A percentile compares a stretch with the other conserved stretches of the same genome.
Conservation (phyloP, 306 rosid species). For the Hippophae gyantsensis region DNA sequence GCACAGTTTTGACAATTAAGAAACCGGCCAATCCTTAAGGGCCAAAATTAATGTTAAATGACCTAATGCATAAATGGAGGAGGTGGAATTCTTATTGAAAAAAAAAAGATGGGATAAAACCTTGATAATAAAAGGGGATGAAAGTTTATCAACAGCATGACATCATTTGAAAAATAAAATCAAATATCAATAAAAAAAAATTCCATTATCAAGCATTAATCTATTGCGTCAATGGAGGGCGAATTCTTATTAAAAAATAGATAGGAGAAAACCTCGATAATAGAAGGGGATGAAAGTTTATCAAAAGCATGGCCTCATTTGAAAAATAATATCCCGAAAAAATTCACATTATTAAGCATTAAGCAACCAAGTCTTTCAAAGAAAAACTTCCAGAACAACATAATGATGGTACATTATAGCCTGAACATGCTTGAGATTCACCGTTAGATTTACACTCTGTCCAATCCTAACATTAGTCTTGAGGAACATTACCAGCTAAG, state of each 20-base stretch:
- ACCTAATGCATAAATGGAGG: neutral
- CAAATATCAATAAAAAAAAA: neutral
- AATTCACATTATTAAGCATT: neutral
- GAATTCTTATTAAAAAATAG: too few species aligned
- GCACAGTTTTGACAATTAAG: too few species aligned
- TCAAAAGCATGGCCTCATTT: neutral
- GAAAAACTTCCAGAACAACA: too few species aligned
- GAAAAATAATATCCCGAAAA: neutral
- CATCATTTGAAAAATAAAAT: neutral
- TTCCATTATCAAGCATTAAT: neutral
- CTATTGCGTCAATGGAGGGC: neutral
- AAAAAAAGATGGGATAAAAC: neutral
- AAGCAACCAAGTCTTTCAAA: too few species aligned
- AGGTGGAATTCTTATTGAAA: neutral
- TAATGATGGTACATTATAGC: neutral
- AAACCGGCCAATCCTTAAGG: too few species aligned
- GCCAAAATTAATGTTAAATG: too few species aligned
- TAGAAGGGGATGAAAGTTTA: neutral
- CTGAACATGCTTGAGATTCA: neutral
- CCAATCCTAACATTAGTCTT: neutral
- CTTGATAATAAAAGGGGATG: neutral
- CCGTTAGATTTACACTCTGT: neutral
- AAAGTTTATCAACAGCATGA: neutral
- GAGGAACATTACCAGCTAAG: constrained; percentile 11
- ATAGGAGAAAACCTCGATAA: neutral